Conservation (phyloP, 352 stramenopile species). For the Pythium angustatum region DNA sequence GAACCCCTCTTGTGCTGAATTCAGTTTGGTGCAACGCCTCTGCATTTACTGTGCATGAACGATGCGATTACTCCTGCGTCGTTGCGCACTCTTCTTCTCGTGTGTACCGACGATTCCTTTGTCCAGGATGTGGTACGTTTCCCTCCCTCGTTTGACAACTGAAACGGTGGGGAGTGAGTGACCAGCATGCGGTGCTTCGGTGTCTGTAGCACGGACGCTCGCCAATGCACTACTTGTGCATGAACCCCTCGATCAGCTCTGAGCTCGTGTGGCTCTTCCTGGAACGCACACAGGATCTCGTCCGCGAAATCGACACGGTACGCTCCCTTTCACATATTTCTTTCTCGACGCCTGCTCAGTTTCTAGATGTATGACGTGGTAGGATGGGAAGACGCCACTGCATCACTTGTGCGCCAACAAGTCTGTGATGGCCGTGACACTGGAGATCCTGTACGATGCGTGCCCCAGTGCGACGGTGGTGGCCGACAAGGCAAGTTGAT, state of each 20-base stretch:
- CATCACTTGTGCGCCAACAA: conserved; percentile 65
- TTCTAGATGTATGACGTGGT: too few relatives aligned
- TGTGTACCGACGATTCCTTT: conserved; percentile 46
- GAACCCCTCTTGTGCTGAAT: background rate
- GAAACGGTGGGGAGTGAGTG: too few relatives aligned
- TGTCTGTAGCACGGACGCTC: conserved; percentile 59
- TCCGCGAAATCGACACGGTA: conserved; percentile 58
- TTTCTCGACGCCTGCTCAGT: too few relatives aligned
- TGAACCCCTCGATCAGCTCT: conserved; percentile 52
- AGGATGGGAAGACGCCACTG: conserved; percentile 61
- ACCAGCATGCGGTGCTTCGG: too few relatives aligned
- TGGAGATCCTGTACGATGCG: conserved; percentile 74
- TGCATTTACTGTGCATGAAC: conserved; percentile 75
- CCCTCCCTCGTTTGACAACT: background rate
- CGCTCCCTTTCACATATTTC: background rate
- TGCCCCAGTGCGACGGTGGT: conserved; percentile 57
- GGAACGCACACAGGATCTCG: conserved; percentile 53
- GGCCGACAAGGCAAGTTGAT: conserved; percentile 48
- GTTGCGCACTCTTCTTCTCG: conserved; percentile 44
- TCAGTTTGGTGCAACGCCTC: conserved; percentile 56
- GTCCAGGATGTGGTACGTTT: conserved; percentile 48
- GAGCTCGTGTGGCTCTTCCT: conserved; percentile 77
- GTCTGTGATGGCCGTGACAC: conserved; percentile 46
- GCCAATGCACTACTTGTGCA: conserved; percentile 73
- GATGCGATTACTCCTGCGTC: conserved; percentile 38